Percentiles rank a stretch among this genome's conserved stretches.
phyloP scores from a whole-genome alignment of 192 early-diverging fungal species.

The Coemansia sp. region DNA sequence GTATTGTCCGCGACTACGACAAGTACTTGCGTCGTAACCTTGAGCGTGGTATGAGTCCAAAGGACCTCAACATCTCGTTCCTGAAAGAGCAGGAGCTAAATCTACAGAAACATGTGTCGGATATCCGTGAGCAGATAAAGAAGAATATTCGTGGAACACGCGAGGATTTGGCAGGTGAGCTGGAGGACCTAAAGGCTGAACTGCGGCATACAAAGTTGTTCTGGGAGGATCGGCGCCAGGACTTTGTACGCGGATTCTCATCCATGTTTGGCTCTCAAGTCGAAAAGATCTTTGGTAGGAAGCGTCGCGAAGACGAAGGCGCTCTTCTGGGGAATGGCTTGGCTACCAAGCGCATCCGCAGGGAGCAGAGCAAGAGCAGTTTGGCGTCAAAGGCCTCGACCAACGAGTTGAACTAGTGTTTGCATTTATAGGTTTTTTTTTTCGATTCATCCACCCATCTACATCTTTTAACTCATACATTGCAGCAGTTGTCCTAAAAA shows the following conservation, averaged over 20 bases:
- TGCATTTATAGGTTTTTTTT: background rate
- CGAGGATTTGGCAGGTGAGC: conserved; percentile 61
- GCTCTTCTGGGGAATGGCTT: conserved; percentile 2
- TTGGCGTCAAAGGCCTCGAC: background rate
- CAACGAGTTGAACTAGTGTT: background rate
- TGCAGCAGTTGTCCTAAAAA: background rate
- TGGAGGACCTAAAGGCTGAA: conserved; percentile 64
- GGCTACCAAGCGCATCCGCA: conserved; percentile 32
- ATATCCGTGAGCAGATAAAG: conserved; percentile 66
- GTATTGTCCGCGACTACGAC: conserved; percentile 84
- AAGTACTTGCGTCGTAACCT: conserved; percentile 79
- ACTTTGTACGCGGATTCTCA: conserved; percentile 69
- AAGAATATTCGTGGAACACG: conserved; percentile 67
- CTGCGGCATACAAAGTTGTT: conserved; percentile 61
- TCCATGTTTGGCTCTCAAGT: conserved; percentile 62
- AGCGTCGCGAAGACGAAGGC: conserved; percentile 19
- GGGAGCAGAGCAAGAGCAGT: conserved; percentile 2
- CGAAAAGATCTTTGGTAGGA: conserved; percentile 47
- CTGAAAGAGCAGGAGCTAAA: conserved; percentile 78
- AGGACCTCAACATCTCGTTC: conserved; percentile 79
- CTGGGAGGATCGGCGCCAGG: conserved; percentile 76
- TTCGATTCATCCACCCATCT: background rate
- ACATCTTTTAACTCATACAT: background rate
- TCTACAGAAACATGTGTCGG: conserved; percentile 71
- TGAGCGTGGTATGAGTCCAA: conserved; percentile 78